Evolutionary conservation across 495 filamentous ascomycete genomes (phyloP).

Genomic region (Trichoderma reesei): DNA sequence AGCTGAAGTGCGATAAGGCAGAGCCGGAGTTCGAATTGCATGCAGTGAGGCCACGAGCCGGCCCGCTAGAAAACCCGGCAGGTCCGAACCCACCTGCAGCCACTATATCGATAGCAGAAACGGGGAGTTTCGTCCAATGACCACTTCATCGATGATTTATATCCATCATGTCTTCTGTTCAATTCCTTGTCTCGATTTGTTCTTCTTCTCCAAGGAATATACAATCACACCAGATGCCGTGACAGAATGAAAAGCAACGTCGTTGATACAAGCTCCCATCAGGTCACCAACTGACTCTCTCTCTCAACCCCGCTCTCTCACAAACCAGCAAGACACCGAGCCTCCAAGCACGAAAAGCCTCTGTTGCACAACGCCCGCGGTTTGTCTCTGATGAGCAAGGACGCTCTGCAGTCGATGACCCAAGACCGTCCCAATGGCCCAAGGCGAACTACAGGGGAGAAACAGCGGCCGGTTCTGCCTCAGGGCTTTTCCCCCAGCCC

Average conservation of each 20-base stretch:
- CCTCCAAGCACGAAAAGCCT: background rate
- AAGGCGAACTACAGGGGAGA: background rate
- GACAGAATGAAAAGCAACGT: too few species aligned
- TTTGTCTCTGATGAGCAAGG: background rate
- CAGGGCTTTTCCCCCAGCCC: background rate
- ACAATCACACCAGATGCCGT: too few species aligned
- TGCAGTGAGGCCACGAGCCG: background rate
- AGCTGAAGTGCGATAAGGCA: background rate
- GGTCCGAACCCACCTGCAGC: background rate
- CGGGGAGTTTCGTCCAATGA: background rate
- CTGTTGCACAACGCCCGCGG: background rate
- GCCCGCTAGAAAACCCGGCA: constrained; percentile 4
- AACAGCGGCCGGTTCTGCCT: background rate
- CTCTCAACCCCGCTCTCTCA: background rate
- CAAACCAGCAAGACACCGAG: background rate
- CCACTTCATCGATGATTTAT: background rate
- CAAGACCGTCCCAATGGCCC: background rate
- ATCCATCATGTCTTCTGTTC: background rate
- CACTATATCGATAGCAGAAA: background rate
- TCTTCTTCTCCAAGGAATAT: too few species aligned
- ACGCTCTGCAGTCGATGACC: background rate
- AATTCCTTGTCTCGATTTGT: background rate
- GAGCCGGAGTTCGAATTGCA: background rate
- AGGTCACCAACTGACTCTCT: too few species aligned
- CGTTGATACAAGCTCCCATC: too few species aligned